Percentiles rank a stretch among this genome's conserved stretches.
Evolutionary conservation across 1,284 basidiomycete species (phyloP).

Genomic region (Papiliotrema flavescens): DNA sequence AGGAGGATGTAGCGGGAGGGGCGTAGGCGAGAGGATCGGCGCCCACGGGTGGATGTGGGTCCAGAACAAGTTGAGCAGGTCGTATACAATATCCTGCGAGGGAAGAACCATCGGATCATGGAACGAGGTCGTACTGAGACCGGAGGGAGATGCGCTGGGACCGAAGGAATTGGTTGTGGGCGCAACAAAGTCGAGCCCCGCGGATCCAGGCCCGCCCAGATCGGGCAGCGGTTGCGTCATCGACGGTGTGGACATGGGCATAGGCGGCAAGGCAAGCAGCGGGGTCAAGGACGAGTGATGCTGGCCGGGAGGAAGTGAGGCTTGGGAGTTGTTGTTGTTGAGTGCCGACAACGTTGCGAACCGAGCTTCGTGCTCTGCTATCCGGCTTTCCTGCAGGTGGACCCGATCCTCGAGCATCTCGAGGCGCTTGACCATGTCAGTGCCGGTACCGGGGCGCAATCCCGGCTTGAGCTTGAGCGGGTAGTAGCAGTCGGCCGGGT

Average conservation of each 20-base stretch:
- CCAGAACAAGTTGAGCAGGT: constrained; percentile 43
- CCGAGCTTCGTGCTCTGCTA: constrained; percentile 31
- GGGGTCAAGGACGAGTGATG: constrained; percentile 2
- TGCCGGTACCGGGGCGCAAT: constrained; percentile 44
- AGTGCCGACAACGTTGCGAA: neutral
- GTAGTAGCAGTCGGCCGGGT: constrained; percentile 41
- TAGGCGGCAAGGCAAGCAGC: neutral
- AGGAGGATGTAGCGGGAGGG: constrained; percentile 27
- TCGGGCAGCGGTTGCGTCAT: constrained; percentile 1
- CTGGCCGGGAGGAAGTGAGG: neutral
- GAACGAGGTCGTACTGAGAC: constrained; percentile 28
- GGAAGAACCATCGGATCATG: constrained; percentile 43
- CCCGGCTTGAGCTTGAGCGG: constrained; percentile 48
- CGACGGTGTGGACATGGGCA: constrained; percentile 2
- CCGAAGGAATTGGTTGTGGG: constrained; percentile 25
- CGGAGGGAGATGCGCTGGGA: constrained; percentile 24
- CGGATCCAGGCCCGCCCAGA: neutral
- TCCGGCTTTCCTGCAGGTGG: constrained; percentile 25
- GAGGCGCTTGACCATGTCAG: constrained; percentile 42
- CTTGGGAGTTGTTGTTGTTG: neutral
- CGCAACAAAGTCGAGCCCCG: constrained; percentile 6
- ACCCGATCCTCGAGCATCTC: constrained; percentile 41
- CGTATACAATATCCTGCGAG: constrained; percentile 44
- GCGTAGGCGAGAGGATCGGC: constrained; percentile 40
- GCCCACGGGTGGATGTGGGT: constrained; percentile 46